These are phyloP conservation scores for Aspergillus sp. DNA, from an alignment of 2,329 filamentous ascomycete genomes.

Conservation along the genomic window DNA sequence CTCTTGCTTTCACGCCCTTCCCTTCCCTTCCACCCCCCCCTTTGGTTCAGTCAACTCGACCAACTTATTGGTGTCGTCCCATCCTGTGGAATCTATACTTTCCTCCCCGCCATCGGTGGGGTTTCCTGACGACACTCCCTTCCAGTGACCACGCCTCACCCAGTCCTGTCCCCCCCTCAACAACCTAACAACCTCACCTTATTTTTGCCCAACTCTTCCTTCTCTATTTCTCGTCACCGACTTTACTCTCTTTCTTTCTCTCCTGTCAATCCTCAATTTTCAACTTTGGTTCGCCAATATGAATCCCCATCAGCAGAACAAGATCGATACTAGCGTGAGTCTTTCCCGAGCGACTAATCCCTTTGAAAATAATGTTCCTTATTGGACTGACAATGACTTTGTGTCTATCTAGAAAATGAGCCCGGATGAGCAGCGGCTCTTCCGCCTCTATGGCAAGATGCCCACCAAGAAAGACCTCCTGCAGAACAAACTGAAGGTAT, in stretches of 20 bases:
- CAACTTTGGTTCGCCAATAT: conserved; percentile 54
- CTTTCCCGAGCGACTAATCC: neutral
- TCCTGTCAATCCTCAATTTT: neutral
- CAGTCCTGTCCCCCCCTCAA: neutral
- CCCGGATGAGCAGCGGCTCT: conserved; percentile 92
- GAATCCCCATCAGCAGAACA: conserved; percentile 98
- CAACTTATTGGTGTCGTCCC: neutral
- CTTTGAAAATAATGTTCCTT: neutral
- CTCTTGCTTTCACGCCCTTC: neutral
- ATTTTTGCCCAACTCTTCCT: neutral
- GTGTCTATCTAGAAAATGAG: conserved; percentile 69
- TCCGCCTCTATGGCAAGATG: conserved; percentile 96
- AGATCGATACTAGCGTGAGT: conserved; percentile 92
- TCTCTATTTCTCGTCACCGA: conserved; percentile 7
- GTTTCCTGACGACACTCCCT: conserved; percentile 20
- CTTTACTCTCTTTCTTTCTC: neutral
- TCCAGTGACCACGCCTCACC: conserved; percentile 13
- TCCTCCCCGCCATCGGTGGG: conserved; percentile 18
- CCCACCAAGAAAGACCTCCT: conserved; percentile 94
- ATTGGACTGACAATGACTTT: conserved; percentile 14
- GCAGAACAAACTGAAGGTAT: conserved; percentile 91
- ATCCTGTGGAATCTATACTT: conserved; percentile 1
- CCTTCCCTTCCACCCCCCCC: neutral
- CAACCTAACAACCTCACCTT: conserved; percentile 2
- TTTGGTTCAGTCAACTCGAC: neutral